Conservation (phyloP, 768 basidiomycete species). For the Mycena metata region DNA sequence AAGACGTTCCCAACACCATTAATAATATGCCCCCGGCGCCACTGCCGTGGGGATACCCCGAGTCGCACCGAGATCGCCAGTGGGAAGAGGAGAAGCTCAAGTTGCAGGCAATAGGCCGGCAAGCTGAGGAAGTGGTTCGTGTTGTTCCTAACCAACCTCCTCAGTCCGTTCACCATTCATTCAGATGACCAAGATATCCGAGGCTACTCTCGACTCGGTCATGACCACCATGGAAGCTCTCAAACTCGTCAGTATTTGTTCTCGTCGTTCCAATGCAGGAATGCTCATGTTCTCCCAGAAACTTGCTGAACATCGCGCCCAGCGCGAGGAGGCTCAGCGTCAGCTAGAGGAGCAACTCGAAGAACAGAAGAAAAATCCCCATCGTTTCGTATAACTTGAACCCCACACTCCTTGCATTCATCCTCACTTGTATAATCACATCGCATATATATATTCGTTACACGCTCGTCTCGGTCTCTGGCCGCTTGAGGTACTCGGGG, state of each 20-base stretch:
- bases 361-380: conserved; percentile 44
- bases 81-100: conserved; percentile 66
- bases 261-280: conserved; percentile 41
- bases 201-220: conserved; percentile 74
- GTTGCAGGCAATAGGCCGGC: conserved; percentile 58
- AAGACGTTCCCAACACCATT: conserved; percentile 45
- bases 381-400: conserved; percentile 47
- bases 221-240: conserved; percentile 68
- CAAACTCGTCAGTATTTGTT: conserved; percentile 63
- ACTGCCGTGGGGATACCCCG: conserved; percentile 38
- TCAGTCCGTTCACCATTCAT: conserved; percentile 10
- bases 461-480: conserved; percentile 31
- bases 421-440: conserved; percentile 36
- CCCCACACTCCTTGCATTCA: conserved; percentile 35
- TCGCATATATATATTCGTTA: conserved; percentile 41
- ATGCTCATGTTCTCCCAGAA: conserved; percentile 54
- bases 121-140: conserved; percentile 65
- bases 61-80: conserved; percentile 44
- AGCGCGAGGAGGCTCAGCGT: conserved; percentile 54
- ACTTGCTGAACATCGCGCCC: conserved; percentile 64
- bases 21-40: conserved; percentile 44
- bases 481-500: conserved; percentile 62
- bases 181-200: conserved; percentile 76
- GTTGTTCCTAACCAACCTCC: background rate
- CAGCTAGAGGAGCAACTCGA: conserved; percentile 52